Percentiles rank a stretch among this genome's conserved stretches.
Conservation (phyloP, 805 yeast genomes). For the Sugiyamaella lignohabitans region DNA sequence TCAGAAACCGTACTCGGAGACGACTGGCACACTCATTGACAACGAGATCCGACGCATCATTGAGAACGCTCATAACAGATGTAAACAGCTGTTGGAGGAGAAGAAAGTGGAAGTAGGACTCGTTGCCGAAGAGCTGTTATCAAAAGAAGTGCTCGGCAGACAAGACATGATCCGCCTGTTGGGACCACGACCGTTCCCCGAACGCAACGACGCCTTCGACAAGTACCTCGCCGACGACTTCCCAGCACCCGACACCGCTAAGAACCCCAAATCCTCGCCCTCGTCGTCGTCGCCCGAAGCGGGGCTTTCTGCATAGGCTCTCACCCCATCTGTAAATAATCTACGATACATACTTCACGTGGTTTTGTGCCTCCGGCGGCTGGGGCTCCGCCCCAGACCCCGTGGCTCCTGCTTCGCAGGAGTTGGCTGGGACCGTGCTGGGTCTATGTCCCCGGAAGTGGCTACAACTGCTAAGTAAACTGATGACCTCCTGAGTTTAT, state of each 20-base stretch:
- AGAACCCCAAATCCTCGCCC: too few species aligned
- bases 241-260: neutral
- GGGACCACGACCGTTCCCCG: conserved; percentile 74
- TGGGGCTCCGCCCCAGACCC: neutral
- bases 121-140: conserved; percentile 67
- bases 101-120: conserved; percentile 54
- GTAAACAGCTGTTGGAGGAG: conserved; percentile 50
- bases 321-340: neutral
- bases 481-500: too few species aligned
- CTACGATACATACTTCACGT: neutral
- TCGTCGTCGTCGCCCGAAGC: neutral
- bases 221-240: conserved; percentile 48
- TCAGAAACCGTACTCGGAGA: conserved; percentile 64
- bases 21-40: conserved; percentile 63
- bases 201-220: conserved; percentile 82
- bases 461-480: too few species aligned
- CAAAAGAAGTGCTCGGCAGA: conserved; percentile 74
- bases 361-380: conserved; percentile 1
- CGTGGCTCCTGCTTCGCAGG: neutral
- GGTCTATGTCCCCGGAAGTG: too few species aligned
- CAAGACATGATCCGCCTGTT: conserved; percentile 70
- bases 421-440: too few species aligned
- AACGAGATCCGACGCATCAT: conserved; percentile 62
- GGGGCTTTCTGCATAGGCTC: neutral
- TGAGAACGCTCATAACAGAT: conserved; percentile 55